Evolutionary conservation across 2,329 filamentous ascomycete genomes (phyloP).

Genomic region (Aspergillus novofumigatus): DNA sequence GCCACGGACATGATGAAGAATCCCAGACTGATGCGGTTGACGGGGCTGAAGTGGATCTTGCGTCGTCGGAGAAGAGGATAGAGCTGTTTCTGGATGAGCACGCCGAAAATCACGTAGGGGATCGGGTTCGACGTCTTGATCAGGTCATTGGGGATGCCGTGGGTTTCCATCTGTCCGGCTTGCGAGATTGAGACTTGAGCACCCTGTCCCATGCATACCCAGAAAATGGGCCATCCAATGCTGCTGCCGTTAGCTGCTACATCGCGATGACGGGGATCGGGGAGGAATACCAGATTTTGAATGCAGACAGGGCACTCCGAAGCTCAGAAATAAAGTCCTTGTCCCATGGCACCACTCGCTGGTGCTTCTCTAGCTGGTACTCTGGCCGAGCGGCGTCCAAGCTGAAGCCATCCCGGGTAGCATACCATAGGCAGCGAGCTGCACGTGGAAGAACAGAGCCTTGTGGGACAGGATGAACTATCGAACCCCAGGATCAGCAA

Average conservation of each 20-base stretch:
- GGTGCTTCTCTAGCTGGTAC: not conserved
- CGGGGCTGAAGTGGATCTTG: constrained; percentile 55
- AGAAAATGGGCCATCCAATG: constrained; percentile 11
- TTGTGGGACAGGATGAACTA: not conserved
- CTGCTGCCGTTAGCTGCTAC: not conserved
- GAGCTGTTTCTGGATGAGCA: constrained; percentile 48
- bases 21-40: constrained; percentile 52
- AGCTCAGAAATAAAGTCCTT: constrained; percentile 1
- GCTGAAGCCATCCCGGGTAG: not conserved
- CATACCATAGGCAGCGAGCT: not conserved
- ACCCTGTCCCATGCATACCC: constrained; percentile 12
- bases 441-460: not conserved
- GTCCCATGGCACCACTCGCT: not conserved
- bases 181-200: constrained; percentile 27
- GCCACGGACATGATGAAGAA: constrained; percentile 51
- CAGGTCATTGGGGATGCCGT: constrained; percentile 57
- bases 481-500: not conserved
- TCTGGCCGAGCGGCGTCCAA: not conserved
- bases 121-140: constrained; percentile 58
- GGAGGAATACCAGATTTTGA: not conserved
- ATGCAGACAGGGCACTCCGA: not conserved
- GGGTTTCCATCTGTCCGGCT: constrained; percentile 55
- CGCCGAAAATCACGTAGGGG: constrained; percentile 56
- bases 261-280: too few species aligned
- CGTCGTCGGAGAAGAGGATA: constrained; percentile 54